Evolutionary conservation across 352 stramenopile genomes (phyloP), one percentile per base, ranked within the genome.

Genomic region (Pythium monospermum): DNA sequence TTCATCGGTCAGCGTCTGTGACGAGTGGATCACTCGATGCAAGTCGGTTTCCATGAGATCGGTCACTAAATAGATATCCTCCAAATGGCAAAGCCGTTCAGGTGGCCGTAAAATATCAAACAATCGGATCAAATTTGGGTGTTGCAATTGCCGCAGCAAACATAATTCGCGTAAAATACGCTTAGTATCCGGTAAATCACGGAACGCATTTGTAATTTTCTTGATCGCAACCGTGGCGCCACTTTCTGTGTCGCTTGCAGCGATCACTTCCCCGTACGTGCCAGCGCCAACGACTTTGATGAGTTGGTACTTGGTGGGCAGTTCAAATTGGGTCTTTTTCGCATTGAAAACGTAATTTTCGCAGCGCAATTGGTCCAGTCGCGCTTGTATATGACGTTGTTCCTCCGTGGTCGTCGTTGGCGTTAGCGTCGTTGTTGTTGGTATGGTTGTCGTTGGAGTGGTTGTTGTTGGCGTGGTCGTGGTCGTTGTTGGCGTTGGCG

Each of bases 11-110:
- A 97, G 71, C 13, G 80, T 92, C 61, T 97, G 90, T 2, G 80
- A 91, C 16, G 77, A 94, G 50, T 96, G 90, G 49, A 97, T 96
- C 2, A 97, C 84, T 3, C 83, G 83, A 40, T 96, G 85, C 23
- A 97, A 57, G 63, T 97, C 89, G 0, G 86, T 96, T 57, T 97
- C 89, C 94, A 99, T 98, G 22, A 99, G 75, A 47, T 98, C 92
- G 19, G 85, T 94, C 16, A 98, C 91, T 15, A 98, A 85, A 54
- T 98, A 98, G 31, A 99, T 95, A 69, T 99, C 95, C 54, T 97
- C 82, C 49, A 98, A 94, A 57, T 98, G 95, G 53, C 90, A 87
- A 15, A 98, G 71, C 26, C 91, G 88, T 53, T 88, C 77, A n/a
- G n/a, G n/a, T 2, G 96, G 94, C 3, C 91, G 87, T 59, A 96